Conservation (phyloP, 495 filamentous ascomycete genomes). For the Letharia lupina region DNA sequence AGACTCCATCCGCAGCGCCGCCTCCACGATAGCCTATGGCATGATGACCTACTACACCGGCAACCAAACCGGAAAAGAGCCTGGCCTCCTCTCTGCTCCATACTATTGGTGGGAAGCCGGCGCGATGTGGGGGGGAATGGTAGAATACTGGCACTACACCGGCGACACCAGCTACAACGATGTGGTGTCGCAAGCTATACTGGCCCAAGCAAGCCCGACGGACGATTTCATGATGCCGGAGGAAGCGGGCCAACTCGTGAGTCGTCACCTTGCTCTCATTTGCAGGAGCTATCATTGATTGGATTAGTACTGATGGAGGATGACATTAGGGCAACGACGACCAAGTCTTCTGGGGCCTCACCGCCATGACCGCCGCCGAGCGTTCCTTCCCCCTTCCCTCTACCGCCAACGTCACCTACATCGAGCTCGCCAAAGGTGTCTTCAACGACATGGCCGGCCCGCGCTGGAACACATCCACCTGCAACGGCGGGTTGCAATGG, state of each 20-base stretch:
- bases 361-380: constrained; percentile 69
- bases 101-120: constrained; percentile 71
- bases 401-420: constrained; percentile 46
- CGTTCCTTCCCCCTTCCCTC: constrained; percentile 53
- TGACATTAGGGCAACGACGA: constrained; percentile 29
- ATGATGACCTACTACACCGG: constrained; percentile 60
- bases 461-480: constrained; percentile 60
- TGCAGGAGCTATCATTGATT: too few species aligned
- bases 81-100: constrained; percentile 54
- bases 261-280: background rate
- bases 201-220: constrained; percentile 57
- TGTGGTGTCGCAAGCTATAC: constrained; percentile 51
- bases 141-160: constrained; percentile 74
- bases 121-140: constrained; percentile 63
- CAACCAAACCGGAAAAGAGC: constrained; percentile 51
- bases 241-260: constrained; percentile 33
- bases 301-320: background rate
- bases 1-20: constrained; percentile 44
- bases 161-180: constrained; percentile 64
- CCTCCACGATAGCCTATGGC: constrained; percentile 53
- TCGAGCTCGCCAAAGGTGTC: constrained; percentile 47
- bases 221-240: constrained; percentile 57
- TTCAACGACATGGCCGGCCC: constrained; percentile 55
- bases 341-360: constrained; percentile 65
- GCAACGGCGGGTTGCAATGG: constrained; percentile 75